A percentile compares a stretch with the other conserved stretches of the same genome.
phyloP scores from a whole-genome alignment of 495 filamentous ascomycete genomes.

The Polyplosphaeria fusca region DNA sequence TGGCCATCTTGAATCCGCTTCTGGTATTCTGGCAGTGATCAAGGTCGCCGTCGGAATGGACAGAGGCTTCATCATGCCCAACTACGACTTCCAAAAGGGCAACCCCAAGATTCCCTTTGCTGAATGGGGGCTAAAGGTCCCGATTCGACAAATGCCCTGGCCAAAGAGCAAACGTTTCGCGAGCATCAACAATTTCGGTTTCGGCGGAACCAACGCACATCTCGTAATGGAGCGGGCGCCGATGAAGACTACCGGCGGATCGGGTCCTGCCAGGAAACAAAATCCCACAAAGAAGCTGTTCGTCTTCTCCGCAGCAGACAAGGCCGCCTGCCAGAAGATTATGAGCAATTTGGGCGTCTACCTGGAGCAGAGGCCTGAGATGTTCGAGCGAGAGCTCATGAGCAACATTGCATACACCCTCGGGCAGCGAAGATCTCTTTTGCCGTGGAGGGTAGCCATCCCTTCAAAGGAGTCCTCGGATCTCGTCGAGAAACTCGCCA shows the following conservation, averaged over 20 bases:
- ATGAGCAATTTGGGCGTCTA: conserved; percentile 4
- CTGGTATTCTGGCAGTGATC: conserved; percentile 47
- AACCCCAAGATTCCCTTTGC: conserved; percentile 1
- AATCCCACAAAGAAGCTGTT: conserved; percentile 1
- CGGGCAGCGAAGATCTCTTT: background rate
- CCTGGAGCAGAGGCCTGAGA: conserved; percentile 5
- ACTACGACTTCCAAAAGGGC: conserved; percentile 7
- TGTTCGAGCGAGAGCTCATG: conserved; percentile 5
- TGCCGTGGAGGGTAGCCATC: conserved; percentile 34
- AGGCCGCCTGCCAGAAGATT: background rate
- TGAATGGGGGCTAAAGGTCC: background rate
- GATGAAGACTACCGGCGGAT: background rate
- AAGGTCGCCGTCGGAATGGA: conserved; percentile 40
- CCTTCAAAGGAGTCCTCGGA: background rate
- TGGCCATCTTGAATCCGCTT: conserved; percentile 52
- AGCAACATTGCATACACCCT: conserved; percentile 4
- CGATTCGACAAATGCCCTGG: conserved; percentile 21
- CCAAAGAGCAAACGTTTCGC: conserved; percentile 33
- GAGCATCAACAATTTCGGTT: conserved; percentile 27
- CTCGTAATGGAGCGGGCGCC: conserved; percentile 15
- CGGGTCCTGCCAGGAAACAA: background rate
- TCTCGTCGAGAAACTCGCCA: background rate
- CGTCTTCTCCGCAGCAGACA: conserved; percentile 2
- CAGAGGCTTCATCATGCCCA: background rate
- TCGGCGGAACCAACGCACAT: conserved; percentile 29